These are phyloP conservation scores for Ogataea sp. DNA, from an alignment of 805 yeast species.

Conservation along the genomic window DNA sequence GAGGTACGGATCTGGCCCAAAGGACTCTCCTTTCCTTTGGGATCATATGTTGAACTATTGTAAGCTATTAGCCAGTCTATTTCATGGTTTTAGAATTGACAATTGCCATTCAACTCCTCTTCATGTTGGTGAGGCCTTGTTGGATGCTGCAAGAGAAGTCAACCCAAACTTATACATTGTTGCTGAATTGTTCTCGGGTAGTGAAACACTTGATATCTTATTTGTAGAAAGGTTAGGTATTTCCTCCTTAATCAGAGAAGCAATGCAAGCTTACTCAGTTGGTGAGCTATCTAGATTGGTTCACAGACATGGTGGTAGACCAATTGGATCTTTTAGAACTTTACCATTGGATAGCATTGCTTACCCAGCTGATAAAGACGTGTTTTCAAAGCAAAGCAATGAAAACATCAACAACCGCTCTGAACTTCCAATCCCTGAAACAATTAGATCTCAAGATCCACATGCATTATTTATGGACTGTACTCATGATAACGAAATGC, in stretches of 20 bases:
- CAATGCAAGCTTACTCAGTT: conserved; percentile 93
- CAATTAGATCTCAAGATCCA: conserved; percentile 63
- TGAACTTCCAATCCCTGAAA: conserved; percentile 61
- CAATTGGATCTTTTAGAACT: conserved; percentile 86
- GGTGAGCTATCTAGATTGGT: conserved; percentile 79
- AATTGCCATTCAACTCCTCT: conserved; percentile 95
- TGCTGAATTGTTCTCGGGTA: conserved; percentile 91
- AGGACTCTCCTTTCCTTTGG: conserved; percentile 90
- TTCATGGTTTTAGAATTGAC: conserved; percentile 87
- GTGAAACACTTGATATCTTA: conserved; percentile 81
- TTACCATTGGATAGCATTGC: conserved; percentile 69
- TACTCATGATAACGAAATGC: conserved; percentile 92
- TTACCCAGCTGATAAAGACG: conserved; percentile 47
- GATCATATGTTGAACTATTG: conserved; percentile 76
- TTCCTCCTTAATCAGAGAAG: conserved; percentile 85
- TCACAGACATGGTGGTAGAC: conserved; percentile 91
- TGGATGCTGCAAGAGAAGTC: conserved; percentile 79
- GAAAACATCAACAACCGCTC: conserved; percentile 34
- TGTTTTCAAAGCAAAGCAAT: conserved; percentile 7
- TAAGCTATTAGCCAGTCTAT: conserved; percentile 58
- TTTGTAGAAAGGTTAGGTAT: conserved; percentile 89
- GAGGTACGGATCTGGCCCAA: conserved; percentile 69
- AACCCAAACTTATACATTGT: conserved; percentile 87
- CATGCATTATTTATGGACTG: conserved; percentile 97
- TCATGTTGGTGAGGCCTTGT: conserved; percentile 83